Evolutionary conservation across 805 yeast genomes (phyloP).

Genomic region (Candida glaebosa): DNA sequence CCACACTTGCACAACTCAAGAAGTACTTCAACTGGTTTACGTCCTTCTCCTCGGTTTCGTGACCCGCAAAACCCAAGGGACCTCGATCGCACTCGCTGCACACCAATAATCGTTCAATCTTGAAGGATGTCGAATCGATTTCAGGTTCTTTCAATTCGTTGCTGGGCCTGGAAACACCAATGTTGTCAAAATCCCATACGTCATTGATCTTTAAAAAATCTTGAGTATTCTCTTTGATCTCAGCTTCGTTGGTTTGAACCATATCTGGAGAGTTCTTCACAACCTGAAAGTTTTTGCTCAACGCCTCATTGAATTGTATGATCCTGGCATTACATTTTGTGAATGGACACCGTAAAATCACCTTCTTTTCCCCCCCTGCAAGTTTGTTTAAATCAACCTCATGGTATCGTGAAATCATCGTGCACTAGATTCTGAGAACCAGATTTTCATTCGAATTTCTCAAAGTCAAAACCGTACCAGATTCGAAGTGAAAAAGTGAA

Average conservation of each 20-base stretch:
- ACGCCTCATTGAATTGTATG: background rate
- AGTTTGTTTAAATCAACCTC: background rate
- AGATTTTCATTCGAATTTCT: too few relatives aligned
- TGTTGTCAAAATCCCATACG: conserved; percentile 78
- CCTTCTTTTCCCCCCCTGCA: background rate
- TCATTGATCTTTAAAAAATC: conserved; percentile 47
- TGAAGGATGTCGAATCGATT: conserved; percentile 13
- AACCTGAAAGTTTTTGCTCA: background rate
- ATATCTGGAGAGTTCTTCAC: conserved; percentile 1
- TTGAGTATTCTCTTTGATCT: conserved; percentile 2
- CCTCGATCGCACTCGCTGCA: conserved; percentile 81
- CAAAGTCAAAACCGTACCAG: too few relatives aligned
- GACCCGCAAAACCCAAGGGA: conserved; percentile 67
- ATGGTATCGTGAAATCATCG: background rate
- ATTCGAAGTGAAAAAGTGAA: too few relatives aligned
- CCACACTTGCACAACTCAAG: conserved; percentile 44
- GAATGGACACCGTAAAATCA: conserved; percentile 1
- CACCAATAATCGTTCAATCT: conserved; percentile 51
- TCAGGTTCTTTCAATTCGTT: conserved; percentile 16
- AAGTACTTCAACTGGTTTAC: conserved; percentile 40
- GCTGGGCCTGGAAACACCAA: conserved; percentile 61
- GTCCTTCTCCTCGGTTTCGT: conserved; percentile 24
- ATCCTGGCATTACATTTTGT: conserved; percentile 3
- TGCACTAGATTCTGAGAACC: too few relatives aligned
- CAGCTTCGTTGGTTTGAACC: background rate